phyloP scores from a whole-genome alignment of 2,329 filamentous ascomycete genomes.

The Botrytis galanthina region DNA sequence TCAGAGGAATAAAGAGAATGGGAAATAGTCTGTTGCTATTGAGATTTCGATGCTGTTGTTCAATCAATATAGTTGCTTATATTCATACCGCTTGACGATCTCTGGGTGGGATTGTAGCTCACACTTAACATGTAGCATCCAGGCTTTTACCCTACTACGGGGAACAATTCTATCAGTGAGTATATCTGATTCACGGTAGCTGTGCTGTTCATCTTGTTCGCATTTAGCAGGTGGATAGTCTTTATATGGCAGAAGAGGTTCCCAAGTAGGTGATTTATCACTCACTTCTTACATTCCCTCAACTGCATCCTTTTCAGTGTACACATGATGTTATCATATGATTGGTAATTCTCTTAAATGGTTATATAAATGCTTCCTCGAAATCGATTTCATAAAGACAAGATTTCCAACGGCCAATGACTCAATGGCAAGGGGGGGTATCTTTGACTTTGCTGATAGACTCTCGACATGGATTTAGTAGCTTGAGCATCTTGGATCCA shows the following conservation, averaged over 20 bases:
- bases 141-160: too few relatives aligned
- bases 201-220: background rate
- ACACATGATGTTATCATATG: background rate
- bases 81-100: too few relatives aligned
- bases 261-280: background rate
- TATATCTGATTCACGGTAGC: background rate
- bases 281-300: background rate
- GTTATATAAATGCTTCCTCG: background rate
- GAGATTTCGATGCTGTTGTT: too few relatives aligned
- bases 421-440: background rate
- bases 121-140: too few relatives aligned
- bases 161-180: too few relatives aligned
- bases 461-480: background rate
- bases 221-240: background rate
- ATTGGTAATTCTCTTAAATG: background rate
- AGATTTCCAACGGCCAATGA: rapidly evolving
- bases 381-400: background rate
- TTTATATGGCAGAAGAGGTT: background rate
- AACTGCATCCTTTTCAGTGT: background rate
- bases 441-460: background rate
- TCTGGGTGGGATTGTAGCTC: too few relatives aligned
- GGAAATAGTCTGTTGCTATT: too few relatives aligned
- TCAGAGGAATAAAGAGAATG: too few relatives aligned
- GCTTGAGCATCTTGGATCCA: background rate
- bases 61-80: too few relatives aligned